phyloP scores from a whole-genome alignment of 169 alveolate genomes.

The Theileria orientalis region DNA sequence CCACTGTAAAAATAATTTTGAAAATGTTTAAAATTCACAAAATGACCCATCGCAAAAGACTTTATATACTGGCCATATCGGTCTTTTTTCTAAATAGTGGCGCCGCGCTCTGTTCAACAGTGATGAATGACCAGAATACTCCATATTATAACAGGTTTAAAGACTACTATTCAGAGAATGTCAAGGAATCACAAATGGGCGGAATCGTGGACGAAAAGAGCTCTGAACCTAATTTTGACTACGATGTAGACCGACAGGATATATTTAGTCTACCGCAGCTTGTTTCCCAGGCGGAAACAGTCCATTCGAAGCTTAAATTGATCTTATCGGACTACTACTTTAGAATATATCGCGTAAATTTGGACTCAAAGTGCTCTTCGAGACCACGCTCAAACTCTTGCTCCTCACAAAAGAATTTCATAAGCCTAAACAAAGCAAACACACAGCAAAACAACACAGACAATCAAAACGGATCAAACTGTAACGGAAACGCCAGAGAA shows the following conservation, averaged over 20 bases:
- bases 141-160: no score
- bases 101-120: no score
- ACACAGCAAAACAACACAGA: neutral
- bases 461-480: neutral
- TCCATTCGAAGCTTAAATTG: conserved; percentile 40
- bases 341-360: conserved; percentile 46
- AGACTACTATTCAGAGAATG: no score
- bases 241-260: neutral
- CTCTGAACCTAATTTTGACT: neutral
- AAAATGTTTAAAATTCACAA: no score
- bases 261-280: conserved; percentile 16
- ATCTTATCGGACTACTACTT: conserved; percentile 52
- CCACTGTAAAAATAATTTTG: no score
- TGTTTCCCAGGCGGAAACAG: conserved; percentile 50
- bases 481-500: neutral
- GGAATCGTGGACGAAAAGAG: no score
- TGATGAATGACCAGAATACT: no score
- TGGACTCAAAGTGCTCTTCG: conserved; percentile 51
- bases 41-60: no score
- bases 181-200: no score
- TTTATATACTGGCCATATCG: no score
- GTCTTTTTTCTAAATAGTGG: no score
- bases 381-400: conserved; percentile 40
- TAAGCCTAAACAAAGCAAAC: neutral
- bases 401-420: conserved; percentile 2